Evolutionary conservation across 2,329 filamentous ascomycete genomes (phyloP), one percentile per base, ranked within the genome.

Genomic region (Delphinella strobiligena): DNA sequence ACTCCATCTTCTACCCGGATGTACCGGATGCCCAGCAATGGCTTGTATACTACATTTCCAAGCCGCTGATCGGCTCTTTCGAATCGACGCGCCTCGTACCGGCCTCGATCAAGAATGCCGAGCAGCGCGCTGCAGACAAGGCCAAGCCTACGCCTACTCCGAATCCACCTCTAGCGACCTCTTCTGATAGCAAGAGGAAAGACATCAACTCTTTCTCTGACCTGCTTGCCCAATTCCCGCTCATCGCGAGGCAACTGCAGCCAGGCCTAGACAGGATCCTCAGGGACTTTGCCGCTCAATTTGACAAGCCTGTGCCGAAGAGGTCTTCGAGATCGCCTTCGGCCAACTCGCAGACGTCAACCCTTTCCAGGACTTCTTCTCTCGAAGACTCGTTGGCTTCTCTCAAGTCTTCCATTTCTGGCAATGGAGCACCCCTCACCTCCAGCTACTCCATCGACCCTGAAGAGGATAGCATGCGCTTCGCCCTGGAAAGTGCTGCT

Each of bases 161-260:
- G 31, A 37, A 19, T 16, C 31, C 38, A 36, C 37, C 47, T 27
- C 43, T 49, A 16, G 43, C 48, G n/a, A 22, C 56, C 50, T 33
- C 55, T 54, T 31, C 62, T 69, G 19, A 57, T 70, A 31, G 77
- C 4, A 72, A 73, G 45, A 95, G 94, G 64, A 95, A 93, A 61
- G 85, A 93, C 44, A 82, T 98, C 56, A 86, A 80, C 61, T 85
- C 75, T 24, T 98, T 98, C 56, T 80, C 82, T 45, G 91, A 96
- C 48, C 71, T 98, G 11, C 70, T 98, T 31, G 83, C 84, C 49
- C 78, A 87, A 51, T 98, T 96, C 49, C 91, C 91, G 1, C 83
- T 93, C 75, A 96, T 98, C 51, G 87, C 88, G 17, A 75, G 85
- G 44, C 91, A 98, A 60, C 94, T 98, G 87, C 87, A 95, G 51